phyloP scores from a whole-genome alignment of 1,284 basidiomycete genomes.

The Exobasidium cylindrosporum region DNA sequence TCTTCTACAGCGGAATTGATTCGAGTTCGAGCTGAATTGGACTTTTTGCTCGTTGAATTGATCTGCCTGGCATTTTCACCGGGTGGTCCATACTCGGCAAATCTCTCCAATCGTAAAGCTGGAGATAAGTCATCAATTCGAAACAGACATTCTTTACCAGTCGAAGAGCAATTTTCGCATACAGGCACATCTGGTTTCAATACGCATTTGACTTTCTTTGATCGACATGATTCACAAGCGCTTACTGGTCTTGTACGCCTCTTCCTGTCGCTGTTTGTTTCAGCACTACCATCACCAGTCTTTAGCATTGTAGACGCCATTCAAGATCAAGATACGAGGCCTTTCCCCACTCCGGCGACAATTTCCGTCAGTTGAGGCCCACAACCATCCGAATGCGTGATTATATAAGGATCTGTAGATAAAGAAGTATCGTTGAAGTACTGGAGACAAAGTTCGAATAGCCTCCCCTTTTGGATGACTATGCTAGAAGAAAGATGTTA shows the following conservation, averaged over 20 bases:
- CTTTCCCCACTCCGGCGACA: no score
- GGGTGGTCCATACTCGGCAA: constrained; percentile 37
- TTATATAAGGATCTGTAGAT: no score
- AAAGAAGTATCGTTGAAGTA: no score
- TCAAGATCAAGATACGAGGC: no score
- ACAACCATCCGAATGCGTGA: no score
- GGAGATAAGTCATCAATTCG: constrained; percentile 45
- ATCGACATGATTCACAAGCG: constrained; percentile 44
- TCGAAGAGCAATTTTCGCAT: constrained; percentile 41
- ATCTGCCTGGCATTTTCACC: constrained; percentile 19
- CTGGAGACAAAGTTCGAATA: no score
- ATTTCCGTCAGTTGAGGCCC: no score
- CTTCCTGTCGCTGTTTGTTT: constrained; percentile 35
- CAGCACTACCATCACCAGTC: no score
- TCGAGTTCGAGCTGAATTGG: background rate
- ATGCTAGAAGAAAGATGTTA: no score
- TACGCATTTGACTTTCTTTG: constrained; percentile 46
- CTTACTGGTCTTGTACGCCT: constrained; percentile 45
- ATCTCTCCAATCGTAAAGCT: constrained; percentile 37
- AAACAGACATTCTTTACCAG: constrained; percentile 46
- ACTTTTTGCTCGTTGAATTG: constrained; percentile 13
- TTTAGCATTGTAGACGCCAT: no score
- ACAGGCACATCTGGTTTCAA: constrained; percentile 39
- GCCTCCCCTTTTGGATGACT: no score
- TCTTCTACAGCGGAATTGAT: background rate